These are phyloP conservation scores for Scheffersomyces segobiensis DNA, from an alignment of 1,139 yeast genomes.

Conservation along the genomic window DNA sequence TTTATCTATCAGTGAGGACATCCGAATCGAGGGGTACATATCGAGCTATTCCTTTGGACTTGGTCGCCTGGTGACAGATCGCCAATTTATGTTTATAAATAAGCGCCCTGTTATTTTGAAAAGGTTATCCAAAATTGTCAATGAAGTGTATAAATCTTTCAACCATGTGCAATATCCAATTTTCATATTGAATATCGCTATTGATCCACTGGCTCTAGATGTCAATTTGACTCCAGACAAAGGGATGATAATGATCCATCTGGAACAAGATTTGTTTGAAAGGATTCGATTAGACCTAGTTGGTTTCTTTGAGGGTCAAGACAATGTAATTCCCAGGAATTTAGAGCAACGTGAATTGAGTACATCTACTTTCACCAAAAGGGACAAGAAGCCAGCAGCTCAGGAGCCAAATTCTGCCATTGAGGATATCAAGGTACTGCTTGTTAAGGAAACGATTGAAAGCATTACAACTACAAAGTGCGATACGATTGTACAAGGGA, in stretches of 20 bases:
- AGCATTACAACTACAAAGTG: neutral
- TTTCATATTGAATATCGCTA: constrained; percentile 58
- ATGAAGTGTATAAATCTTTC: constrained; percentile 70
- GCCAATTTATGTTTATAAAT: constrained; percentile 76
- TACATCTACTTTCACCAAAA: neutral
- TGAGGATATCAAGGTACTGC: neutral
- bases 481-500: neutral
- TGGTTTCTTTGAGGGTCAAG: constrained; percentile 46
- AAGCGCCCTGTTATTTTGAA: constrained; percentile 70
- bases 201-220: constrained; percentile 61
- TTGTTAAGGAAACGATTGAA: neutral
- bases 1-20: constrained; percentile 18
- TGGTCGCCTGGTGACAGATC: constrained; percentile 62
- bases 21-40: constrained; percentile 57
- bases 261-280: constrained; percentile 60
- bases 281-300: constrained; percentile 42
- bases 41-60: constrained; percentile 79
- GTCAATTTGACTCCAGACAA: constrained; percentile 93
- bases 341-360: neutral
- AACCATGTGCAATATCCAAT: constrained; percentile 77
- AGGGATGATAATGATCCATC: constrained; percentile 65
- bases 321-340: constrained; percentile 42
- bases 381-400: neutral
- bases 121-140: constrained; percentile 57
- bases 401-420: neutral